Evolutionary conservation across 805 yeast genomes (phyloP).

Genomic region (Starmerella khaoyaiensis): DNA sequence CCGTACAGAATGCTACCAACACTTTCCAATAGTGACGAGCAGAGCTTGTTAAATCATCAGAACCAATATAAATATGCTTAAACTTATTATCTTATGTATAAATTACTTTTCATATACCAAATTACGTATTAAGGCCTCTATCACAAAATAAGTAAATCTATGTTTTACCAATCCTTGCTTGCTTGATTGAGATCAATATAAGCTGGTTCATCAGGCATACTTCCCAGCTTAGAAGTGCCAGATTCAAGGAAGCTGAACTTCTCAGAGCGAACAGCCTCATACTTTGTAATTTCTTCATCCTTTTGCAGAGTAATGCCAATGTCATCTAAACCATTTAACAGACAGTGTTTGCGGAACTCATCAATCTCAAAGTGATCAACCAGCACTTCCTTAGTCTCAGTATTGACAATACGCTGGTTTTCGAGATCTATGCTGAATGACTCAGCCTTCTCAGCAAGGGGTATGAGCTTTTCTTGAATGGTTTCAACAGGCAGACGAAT

Average conservation of each 20-base stretch:
- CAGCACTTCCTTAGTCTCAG: slow-evolving; percentile 47
- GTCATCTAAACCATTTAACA: slow-evolving; percentile 90
- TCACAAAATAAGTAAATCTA: not conserved
- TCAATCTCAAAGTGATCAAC: slow-evolving; percentile 80
- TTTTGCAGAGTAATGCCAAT: slow-evolving; percentile 90
- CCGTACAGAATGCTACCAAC: too few species aligned
- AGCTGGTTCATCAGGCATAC: slow-evolving; percentile 16
- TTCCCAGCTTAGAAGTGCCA: slow-evolving; percentile 37
- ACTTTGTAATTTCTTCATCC: slow-evolving; percentile 59
- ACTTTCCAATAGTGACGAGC: too few species aligned
- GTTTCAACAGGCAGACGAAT: slow-evolving; percentile 75
- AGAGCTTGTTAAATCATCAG: too few species aligned
- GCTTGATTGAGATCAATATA: slow-evolving; percentile 16
- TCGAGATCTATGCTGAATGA: slow-evolving; percentile 72
- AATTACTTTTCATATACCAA: not conserved
- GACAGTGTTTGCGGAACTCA: slow-evolving; percentile 85
- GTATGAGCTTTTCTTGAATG: slow-evolving; percentile 59
- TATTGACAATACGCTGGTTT: slow-evolving; percentile 59
- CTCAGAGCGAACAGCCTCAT: slow-evolving; percentile 63
- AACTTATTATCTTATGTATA: not conserved
- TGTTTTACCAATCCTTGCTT: slow-evolving; percentile 16
- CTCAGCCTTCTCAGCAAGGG: slow-evolving; percentile 64
- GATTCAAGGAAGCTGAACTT: slow-evolving; percentile 88
- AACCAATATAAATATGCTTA: too few species aligned
- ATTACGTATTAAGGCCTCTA: not conserved